Evolutionary conservation across 2,329 filamentous ascomycete genomes (phyloP).

Genomic region (Hypoxylon sp.): DNA sequence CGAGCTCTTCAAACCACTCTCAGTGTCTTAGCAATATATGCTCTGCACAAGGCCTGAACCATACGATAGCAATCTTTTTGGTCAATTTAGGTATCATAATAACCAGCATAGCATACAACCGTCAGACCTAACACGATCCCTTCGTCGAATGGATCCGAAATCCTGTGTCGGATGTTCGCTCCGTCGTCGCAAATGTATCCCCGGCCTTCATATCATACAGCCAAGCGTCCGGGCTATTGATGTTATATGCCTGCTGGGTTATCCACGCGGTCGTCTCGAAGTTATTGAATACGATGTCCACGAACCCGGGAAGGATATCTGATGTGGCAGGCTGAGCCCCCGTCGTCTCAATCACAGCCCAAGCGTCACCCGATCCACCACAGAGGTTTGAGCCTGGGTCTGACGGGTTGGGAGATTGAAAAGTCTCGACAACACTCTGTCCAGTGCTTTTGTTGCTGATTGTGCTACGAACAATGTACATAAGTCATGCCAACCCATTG

Average conservation of each 20-base stretch:
- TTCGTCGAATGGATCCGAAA: conserved; percentile 10
- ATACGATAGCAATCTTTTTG: too few species aligned
- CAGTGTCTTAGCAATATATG: too few species aligned
- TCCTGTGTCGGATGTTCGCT: conserved; percentile 4
- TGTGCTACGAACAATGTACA: background rate
- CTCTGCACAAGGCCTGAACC: too few species aligned
- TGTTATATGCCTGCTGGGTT: conserved; percentile 5
- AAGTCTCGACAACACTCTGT: background rate
- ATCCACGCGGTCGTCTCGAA: conserved; percentile 7
- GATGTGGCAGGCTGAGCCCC: conserved; percentile 1
- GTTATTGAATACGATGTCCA: conserved; percentile 1
- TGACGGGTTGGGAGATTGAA: conserved; percentile 1
- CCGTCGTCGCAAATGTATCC: background rate
- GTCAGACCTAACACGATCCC: conserved; percentile 15
- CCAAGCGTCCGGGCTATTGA: background rate
- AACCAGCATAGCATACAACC: background rate
- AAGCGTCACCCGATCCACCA: conserved; percentile 1
- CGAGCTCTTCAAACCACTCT: too few species aligned
- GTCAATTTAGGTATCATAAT: background rate
- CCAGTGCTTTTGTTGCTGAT: conserved; percentile 5
- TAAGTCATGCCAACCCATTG: background rate
- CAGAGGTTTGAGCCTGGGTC: conserved; percentile 11
- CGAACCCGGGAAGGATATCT: conserved; percentile 7
- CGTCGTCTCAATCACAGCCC: conserved; percentile 12
- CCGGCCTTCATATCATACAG: conserved; percentile 8